A percentile compares a stretch with the other conserved stretches of the same genome.
phyloP scores from a whole-genome alignment of 805 yeast species.

The Cyberlindnera petersonii region DNA sequence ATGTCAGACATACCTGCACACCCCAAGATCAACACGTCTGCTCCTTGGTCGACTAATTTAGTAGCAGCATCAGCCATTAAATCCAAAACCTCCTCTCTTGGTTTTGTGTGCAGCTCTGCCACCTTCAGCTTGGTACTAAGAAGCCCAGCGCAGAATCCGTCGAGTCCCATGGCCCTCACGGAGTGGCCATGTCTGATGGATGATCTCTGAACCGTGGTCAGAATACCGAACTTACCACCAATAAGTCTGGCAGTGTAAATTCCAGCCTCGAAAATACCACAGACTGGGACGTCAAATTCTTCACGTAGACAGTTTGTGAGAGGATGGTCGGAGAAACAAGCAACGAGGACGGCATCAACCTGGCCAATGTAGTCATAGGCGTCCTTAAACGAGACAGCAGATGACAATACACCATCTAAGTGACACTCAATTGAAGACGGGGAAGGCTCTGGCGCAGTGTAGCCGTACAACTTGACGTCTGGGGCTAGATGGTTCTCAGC shows the following conservation, averaged over 20 bases:
- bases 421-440: constrained; percentile 33
- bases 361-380: constrained; percentile 27
- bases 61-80: constrained; percentile 28
- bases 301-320: constrained; percentile 32
- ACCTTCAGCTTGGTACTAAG: constrained; percentile 32
- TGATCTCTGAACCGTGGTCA: constrained; percentile 31
- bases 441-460: constrained; percentile 28
- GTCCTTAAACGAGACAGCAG: constrained; percentile 31
- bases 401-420: constrained; percentile 32
- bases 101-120: constrained; percentile 31
- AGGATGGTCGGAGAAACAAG: constrained; percentile 36
- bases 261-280: constrained; percentile 35
- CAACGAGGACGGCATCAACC: constrained; percentile 32
- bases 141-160: constrained; percentile 32
- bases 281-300: constrained; percentile 32
- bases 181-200: constrained; percentile 32
- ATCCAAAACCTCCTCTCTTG: constrained; percentile 28
- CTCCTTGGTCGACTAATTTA: constrained; percentile 28
- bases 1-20: constrained; percentile 33
- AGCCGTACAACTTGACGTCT: constrained; percentile 31
- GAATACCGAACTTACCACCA: constrained; percentile 33
- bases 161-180: constrained; percentile 28
- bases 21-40: constrained; percentile 31
- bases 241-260: constrained; percentile 31
- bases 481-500: constrained; percentile 28